Conservation (phyloP, 108 stramenopile species). For the Cyclotella atomus region DNA sequence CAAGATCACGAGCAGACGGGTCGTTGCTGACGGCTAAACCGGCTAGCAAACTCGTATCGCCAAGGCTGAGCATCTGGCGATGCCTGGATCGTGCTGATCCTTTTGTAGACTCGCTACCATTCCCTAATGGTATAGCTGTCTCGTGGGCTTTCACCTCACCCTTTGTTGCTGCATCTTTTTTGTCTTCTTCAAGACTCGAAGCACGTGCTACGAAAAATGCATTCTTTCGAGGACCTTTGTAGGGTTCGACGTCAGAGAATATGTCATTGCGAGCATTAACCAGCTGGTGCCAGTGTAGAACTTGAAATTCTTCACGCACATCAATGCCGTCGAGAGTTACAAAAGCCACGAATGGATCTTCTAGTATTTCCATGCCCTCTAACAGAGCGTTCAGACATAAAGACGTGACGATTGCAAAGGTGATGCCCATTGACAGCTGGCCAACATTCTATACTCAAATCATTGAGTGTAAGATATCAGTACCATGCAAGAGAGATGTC, state of each 20-base stretch:
- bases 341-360: conserved; percentile 76
- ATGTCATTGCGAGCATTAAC: conserved; percentile 47
- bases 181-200: conserved; percentile 1
- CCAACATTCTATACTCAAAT: conserved; percentile 33
- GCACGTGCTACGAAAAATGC: conserved; percentile 18
- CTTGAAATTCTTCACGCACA: conserved; percentile 51
- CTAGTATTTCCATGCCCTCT: conserved; percentile 69
- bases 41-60: conserved; percentile 29
- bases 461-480: background rate
- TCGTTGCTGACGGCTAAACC: conserved; percentile 7
- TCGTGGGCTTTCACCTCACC: background rate
- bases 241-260: conserved; percentile 51
- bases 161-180: background rate
- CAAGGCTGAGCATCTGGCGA: conserved; percentile 14
- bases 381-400: conserved; percentile 74
- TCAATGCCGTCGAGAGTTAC: conserved; percentile 71
- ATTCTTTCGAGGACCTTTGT: conserved; percentile 19
- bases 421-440: conserved; percentile 62
- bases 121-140: background rate
- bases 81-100: conserved; percentile 7
- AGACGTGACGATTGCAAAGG: conserved; percentile 69
- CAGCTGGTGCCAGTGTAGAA: conserved; percentile 53
- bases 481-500: background rate
- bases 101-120: conserved; percentile 24
- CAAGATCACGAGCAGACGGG: conserved; percentile 11